A percentile compares a stretch with the other conserved stretches of the same genome.
These are phyloP conservation scores for Ophiocordyceps camponoti-floridani DNA, from an alignment of 2,329 filamentous ascomycete genomes.

Conservation along the genomic window DNA sequence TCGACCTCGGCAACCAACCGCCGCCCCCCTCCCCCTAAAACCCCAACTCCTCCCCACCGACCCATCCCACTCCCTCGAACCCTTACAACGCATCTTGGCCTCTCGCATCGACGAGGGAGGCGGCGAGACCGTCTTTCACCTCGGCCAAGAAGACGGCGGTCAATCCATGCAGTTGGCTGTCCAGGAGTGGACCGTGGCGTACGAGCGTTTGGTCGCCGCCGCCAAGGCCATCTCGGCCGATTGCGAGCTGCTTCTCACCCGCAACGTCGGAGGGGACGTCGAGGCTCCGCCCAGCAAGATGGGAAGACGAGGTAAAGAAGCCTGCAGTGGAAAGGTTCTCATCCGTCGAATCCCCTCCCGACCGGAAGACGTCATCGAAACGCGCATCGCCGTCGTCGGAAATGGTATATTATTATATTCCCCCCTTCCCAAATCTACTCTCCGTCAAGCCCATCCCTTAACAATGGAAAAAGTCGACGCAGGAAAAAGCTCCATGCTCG, in stretches of 20 bases:
- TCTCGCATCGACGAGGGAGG: conserved; percentile 64
- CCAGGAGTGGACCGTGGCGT: conserved; percentile 57
- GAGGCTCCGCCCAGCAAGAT: conserved; percentile 47
- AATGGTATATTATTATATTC: conserved; percentile 39
- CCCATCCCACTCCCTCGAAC: conserved; percentile 44
- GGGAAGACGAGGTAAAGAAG: conserved; percentile 17
- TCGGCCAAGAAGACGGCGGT: conserved; percentile 80
- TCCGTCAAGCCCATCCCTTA: too few relatives aligned
- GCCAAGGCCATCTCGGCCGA: conserved; percentile 51
- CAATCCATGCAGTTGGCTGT: conserved; percentile 64
- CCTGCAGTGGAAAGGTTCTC: conserved; percentile 67
- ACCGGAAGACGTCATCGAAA: conserved; percentile 84
- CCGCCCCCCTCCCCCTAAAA: conserved; percentile 52
- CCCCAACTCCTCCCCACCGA: conserved; percentile 51
- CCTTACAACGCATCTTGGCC: conserved; percentile 33
- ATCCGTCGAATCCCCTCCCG: conserved; percentile 56
- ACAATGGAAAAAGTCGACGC: too few relatives aligned
- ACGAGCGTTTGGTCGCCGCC: conserved; percentile 45
- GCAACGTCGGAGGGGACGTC: conserved; percentile 63
- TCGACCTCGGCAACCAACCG: conserved; percentile 59
- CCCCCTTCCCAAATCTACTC: too few relatives aligned
- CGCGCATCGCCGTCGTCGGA: conserved; percentile 86
- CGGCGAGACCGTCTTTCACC: conserved; percentile 78
- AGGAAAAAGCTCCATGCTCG: conserved; percentile 90
- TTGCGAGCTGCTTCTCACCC: conserved; percentile 71